Conservation (phyloP, 306 rosid species). For the Corylus avellana region DNA sequence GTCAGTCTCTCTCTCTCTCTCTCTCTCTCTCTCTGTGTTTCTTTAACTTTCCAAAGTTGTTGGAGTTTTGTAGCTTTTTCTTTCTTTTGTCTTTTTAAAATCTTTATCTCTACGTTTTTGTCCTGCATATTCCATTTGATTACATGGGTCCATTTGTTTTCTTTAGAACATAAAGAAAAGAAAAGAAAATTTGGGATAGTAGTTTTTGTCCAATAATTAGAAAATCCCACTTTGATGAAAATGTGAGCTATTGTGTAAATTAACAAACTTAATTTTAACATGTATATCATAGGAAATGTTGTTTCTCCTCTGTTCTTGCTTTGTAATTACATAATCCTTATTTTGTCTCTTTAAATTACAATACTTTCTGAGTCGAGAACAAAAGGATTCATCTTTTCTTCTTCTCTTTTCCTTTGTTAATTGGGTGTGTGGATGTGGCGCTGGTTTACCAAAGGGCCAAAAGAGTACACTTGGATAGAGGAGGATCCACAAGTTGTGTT, state of each 20-base stretch:
- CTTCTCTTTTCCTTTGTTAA: too few relatives aligned
- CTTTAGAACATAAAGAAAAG: not conserved
- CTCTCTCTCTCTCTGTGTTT: not conserved
- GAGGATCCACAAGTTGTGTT: not conserved
- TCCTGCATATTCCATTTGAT: not conserved
- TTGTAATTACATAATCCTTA: not conserved
- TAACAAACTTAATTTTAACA: too few relatives aligned
- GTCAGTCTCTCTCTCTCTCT: constrained; percentile 35
- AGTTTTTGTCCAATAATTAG: not conserved
- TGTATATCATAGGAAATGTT: too few relatives aligned
- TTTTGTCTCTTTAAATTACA: not conserved
- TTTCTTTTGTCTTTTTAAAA: not conserved
- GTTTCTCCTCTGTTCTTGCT: not conserved
- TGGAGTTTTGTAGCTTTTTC: not conserved
- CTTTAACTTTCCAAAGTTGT: not conserved
- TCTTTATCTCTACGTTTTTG: not conserved
- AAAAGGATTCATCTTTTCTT: not conserved
- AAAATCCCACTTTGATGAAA: not conserved
- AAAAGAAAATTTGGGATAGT: not conserved
- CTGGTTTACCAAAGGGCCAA: not conserved
- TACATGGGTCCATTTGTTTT: not conserved
- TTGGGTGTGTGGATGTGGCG: not conserved
- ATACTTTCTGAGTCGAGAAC: not conserved
- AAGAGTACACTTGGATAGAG: not conserved
- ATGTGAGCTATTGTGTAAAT: not conserved